Conservation (phyloP, 1,139 yeast genomes). For the Yamadazyma atmosphaerica region DNA sequence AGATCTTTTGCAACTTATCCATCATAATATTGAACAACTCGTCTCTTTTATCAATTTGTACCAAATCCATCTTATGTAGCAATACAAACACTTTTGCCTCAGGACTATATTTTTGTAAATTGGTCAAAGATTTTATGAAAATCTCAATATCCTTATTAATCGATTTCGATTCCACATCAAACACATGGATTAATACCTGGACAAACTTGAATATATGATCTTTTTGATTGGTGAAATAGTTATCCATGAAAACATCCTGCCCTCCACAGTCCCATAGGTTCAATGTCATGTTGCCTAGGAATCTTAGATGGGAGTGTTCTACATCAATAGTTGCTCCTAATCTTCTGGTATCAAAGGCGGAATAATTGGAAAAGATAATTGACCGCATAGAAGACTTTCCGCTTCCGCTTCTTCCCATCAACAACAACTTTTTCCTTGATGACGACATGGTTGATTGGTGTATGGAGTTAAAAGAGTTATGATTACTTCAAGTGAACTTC, state of each 20-base stretch:
- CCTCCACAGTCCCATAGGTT: constrained; percentile 99
- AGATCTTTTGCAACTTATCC: constrained; percentile 75
- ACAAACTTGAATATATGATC: constrained; percentile 95
- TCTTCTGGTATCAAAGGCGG: constrained; percentile 94
- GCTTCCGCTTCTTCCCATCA: constrained; percentile 92
- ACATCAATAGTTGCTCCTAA: constrained; percentile 97
- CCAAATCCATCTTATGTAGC: constrained; percentile 94
- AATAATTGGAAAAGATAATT: constrained; percentile 89
- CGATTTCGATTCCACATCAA: constrained; percentile 92
- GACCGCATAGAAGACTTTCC: constrained; percentile 98
- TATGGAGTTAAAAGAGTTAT: too few species aligned
- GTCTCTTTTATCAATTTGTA: constrained; percentile 81
- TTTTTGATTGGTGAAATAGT: constrained; percentile 81
- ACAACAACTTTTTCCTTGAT: constrained; percentile 44
- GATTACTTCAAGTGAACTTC: too few species aligned
- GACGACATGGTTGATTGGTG: constrained; percentile 17
- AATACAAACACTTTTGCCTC: constrained; percentile 89
- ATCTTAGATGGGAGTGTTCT: constrained; percentile 91
- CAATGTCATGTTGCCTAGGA: constrained; percentile 91
- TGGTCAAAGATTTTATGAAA: constrained; percentile 79
- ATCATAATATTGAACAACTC: constrained; percentile 83
- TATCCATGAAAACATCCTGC: constrained; percentile 95
- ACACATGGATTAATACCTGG: constrained; percentile 94
- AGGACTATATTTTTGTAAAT: constrained; percentile 83
- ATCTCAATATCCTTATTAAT: constrained; percentile 92